Base-by-base conservation (phyloP, 306 rosid species). In the Dryas octopetala region DNA sequence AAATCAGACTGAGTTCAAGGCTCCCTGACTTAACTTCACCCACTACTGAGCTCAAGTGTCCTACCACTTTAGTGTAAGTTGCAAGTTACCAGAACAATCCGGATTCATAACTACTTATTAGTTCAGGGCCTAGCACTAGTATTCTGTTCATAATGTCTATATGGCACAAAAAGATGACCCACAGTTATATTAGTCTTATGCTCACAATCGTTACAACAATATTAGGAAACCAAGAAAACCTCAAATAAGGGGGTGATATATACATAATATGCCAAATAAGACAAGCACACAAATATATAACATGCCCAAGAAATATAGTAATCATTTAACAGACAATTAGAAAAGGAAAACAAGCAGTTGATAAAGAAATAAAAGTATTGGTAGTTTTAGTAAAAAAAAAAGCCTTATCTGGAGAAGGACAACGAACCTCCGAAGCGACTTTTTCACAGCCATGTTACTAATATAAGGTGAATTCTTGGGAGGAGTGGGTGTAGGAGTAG, bases 381-480 rank as follows among this genome's bases (percentile, higher is more conserved):
- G 1, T 55, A 17, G 19, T 52, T 52, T 2, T 52, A 17, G 19
- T 52, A 52, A 52, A 23, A 23, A 23, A 23, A 62, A 38, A 38
- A 38, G 44, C 23, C 46, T 63, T 9, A 63, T 4, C 15, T 41
- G 38, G 49, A n/a, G 50, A 78, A 60, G 59, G 41, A 52, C 65
- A 75, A 68, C 59, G 16, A 71, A 93, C 98, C 98, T 88, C 71
- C 97, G 79, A 50, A 95, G 90, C 68, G 83, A 79, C 50, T 78
- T 73, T 13, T 74, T 71, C 15, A 95, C 96, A 0, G 91, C 82
- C 98, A 91, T 91, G 81, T 95, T 89, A 55, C 83, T 82, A 38
- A 95, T 87, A 54, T 94, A 91, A 61, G 98, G 98, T 0, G 85
- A 83, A 66, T 88, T 87, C 81, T 60, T 89, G 0, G 97, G 98